These are phyloP conservation scores for Suillus spraguei DNA, from an alignment of 768 basidiomycete genomes.

Conservation along the genomic window DNA sequence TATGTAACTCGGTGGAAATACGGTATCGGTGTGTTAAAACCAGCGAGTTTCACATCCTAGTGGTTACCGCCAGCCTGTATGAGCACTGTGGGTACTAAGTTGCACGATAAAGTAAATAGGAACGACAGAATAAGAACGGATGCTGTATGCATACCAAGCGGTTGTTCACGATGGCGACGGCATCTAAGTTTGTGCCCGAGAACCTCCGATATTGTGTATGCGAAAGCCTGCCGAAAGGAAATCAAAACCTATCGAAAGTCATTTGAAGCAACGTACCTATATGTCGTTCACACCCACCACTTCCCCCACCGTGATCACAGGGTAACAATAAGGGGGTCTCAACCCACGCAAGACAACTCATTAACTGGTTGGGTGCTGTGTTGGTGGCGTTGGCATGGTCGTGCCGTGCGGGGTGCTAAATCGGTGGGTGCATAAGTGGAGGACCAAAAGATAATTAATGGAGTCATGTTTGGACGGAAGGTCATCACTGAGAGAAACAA, in stretches of 20 bases:
- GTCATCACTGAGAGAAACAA: background rate
- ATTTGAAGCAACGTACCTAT: background rate
- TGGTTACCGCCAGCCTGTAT: background rate
- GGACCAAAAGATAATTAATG: background rate
- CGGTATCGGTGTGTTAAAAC: background rate
- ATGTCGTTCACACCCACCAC: background rate
- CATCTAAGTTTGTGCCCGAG: background rate
- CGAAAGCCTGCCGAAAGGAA: background rate
- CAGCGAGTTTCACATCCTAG: background rate
- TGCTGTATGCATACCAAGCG: slow-evolving; percentile 2
- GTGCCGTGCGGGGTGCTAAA: background rate
- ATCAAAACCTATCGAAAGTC: background rate
- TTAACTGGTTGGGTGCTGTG: background rate
- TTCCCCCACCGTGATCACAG: background rate
- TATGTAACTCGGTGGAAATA: slow-evolving; percentile 1
- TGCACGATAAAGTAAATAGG: background rate
- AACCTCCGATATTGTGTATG: background rate
- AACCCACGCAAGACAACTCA: background rate
- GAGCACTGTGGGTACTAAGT: background rate
- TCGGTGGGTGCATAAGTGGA: background rate
- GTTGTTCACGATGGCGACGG: background rate
- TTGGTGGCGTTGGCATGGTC: no score
- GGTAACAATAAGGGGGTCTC: background rate
- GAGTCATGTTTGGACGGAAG: background rate
- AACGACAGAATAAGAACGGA: background rate